phyloP scores from a whole-genome alignment of 805 yeast genomes.

The Dipodascus albidus region DNA sequence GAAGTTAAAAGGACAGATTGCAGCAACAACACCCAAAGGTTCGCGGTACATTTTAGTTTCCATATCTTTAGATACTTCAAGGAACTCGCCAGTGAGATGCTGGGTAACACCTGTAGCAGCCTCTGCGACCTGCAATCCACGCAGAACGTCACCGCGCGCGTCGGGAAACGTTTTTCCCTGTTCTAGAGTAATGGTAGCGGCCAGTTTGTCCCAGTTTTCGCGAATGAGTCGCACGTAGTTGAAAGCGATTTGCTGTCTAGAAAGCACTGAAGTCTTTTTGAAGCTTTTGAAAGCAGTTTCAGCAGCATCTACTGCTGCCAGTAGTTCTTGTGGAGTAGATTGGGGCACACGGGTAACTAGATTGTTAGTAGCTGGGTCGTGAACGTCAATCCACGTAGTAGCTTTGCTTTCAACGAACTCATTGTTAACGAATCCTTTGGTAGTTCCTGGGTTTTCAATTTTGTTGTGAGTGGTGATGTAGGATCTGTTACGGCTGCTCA shows the following conservation, averaged over 20 bases:
- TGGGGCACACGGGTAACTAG: constrained; percentile 64
- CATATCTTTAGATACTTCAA: constrained; percentile 65
- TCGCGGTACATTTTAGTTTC: constrained; percentile 63
- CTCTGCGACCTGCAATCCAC: constrained; percentile 73
- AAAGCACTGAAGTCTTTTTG: constrained; percentile 38
- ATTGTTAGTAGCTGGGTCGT: constrained; percentile 64
- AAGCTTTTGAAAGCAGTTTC: constrained; percentile 48
- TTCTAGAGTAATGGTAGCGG: constrained; percentile 52
- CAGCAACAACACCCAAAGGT: constrained; percentile 66
- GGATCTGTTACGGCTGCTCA: neutral
- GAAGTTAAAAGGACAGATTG: constrained; percentile 73
- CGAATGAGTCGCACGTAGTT: constrained; percentile 54
- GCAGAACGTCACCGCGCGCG: constrained; percentile 62
- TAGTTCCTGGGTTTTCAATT: constrained; percentile 23
- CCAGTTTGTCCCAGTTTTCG: constrained; percentile 56
- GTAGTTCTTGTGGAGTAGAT: constrained; percentile 53
- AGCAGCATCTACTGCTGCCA: constrained; percentile 55
- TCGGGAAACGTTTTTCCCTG: constrained; percentile 71
- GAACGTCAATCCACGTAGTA: constrained; percentile 51
- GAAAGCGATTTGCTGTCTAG: constrained; percentile 54
- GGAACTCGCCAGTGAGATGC: constrained; percentile 49
- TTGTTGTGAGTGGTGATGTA: constrained; percentile 20
- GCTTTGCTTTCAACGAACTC: constrained; percentile 39
- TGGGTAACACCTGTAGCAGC: constrained; percentile 53
- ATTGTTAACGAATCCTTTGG: constrained; percentile 33